phyloP scores from a whole-genome alignment of 257 asterid genomes.

The Lycium barbarum region DNA sequence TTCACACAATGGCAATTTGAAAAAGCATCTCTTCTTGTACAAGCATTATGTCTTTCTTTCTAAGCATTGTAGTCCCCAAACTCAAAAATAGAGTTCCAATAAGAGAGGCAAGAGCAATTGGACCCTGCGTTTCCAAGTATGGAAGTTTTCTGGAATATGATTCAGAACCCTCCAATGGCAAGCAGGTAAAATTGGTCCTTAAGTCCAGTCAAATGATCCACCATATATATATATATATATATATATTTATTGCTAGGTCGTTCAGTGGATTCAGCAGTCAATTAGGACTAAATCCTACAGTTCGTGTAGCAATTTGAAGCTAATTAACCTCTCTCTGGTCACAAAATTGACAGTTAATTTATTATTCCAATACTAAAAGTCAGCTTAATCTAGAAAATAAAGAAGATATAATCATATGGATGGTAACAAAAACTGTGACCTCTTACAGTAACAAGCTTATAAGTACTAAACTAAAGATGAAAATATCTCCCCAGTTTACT shows the following conservation, averaged over 20 bases:
- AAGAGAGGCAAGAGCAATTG: background rate
- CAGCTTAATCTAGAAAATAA: constrained; percentile 1
- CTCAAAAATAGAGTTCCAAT: background rate
- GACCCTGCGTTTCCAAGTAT: background rate
- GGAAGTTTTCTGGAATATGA: constrained; percentile 23
- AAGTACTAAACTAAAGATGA: constrained; percentile 6
- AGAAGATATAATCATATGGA: constrained; percentile 15
- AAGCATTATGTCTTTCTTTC: background rate
- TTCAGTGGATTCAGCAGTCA: constrained; percentile 19
- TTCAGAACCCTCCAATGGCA: constrained; percentile 16
- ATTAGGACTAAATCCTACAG: constrained; percentile 25
- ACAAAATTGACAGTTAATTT: constrained; percentile 4
- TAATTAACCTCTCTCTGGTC: background rate
- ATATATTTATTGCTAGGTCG: constrained; percentile 5
- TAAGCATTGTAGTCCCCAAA: constrained; percentile 8
- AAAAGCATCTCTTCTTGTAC: background rate
- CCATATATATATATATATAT: background rate
- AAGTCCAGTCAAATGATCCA: background rate
- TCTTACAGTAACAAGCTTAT: background rate
- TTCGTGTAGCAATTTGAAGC: background rate
- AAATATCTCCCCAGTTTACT: background rate
- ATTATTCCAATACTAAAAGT: background rate
- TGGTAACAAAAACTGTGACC: background rate
- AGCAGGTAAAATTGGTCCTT: constrained; percentile 9
- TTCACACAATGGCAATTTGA: constrained; percentile 15